These are phyloP conservation scores for Xylaria arbuscula DNA, from an alignment of 2,329 filamentous ascomycete species.

Conservation along the genomic window DNA sequence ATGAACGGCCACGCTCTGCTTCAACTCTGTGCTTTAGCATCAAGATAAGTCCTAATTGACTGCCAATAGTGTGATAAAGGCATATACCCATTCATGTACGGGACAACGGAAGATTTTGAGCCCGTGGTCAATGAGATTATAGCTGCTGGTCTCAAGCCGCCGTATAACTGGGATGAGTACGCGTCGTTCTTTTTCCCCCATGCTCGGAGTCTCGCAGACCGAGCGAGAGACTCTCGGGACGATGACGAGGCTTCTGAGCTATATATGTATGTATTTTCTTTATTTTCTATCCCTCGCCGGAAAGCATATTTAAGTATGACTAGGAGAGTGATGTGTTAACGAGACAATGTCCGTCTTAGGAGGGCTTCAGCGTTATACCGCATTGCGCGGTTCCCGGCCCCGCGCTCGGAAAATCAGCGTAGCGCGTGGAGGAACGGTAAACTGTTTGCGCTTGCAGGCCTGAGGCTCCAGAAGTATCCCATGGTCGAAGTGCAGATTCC, in stretches of 20 bases:
- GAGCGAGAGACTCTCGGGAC: slow-evolving; percentile 38
- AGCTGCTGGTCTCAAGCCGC: slow-evolving; percentile 47
- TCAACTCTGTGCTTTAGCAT: background rate
- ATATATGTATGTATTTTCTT: slow-evolving; percentile 46
- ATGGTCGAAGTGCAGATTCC: slow-evolving; percentile 48
- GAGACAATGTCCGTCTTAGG: slow-evolving; percentile 31
- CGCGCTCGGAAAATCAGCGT: slow-evolving; percentile 47
- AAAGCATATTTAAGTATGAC: background rate
- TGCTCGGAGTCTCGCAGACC: slow-evolving; percentile 46
- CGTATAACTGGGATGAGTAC: slow-evolving; percentile 53
- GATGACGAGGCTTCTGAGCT: slow-evolving; percentile 48
- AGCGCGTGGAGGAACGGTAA: slow-evolving; percentile 49
- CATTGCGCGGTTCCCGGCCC: slow-evolving; percentile 51
- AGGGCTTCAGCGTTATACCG: slow-evolving; percentile 51
- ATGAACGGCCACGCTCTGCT: background rate
- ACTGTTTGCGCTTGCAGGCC: slow-evolving; percentile 46
- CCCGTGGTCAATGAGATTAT: slow-evolving; percentile 49
- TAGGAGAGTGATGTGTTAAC: background rate
- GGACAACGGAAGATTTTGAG: slow-evolving; percentile 49
- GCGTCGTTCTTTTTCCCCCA: slow-evolving; percentile 51
- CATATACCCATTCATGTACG: slow-evolving; percentile 54
- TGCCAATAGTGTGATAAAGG: slow-evolving; percentile 47
- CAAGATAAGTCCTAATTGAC: slow-evolving; percentile 3
- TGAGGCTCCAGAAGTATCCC: slow-evolving; percentile 45
- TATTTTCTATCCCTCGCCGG: background rate